Base-by-base conservation (phyloP, 2,329 filamentous ascomycete species). In the Bipolaris bicolor region DNA sequence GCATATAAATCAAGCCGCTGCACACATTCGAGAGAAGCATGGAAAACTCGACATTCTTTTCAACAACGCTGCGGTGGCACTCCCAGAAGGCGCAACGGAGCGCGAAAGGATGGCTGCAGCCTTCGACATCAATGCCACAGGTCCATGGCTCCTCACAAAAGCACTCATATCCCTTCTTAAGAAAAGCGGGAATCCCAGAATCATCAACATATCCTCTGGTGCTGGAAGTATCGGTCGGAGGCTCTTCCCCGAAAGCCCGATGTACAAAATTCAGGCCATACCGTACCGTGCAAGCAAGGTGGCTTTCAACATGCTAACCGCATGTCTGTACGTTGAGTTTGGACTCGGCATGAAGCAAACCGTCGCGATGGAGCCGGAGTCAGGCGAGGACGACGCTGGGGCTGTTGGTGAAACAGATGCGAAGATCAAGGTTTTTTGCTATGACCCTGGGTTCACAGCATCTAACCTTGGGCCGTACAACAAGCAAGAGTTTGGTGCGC, bases 231-330 rank as follows among this genome's bases (percentile, higher is more conserved):
- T 79, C 6, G 66, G 55, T 0, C 60, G 64, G 0, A 64, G 72
- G 0, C 60, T 77, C 0, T 69, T 71, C 29, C 45, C 68, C 1
- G 63, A 61, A 4, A 66, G 62, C 1, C 57, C 64, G 1, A 67
- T 68, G 50, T 75, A 75, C 56, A 70, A 70, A 18, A 57, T 68
- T 2, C 53, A 65, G 20, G 54, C 52, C 2, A 60, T 70, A 5
- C 69, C 68, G 18, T 79, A 79, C 49, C 69, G 73, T 4, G 68
- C 72, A 0, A 75, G 69, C 26, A 79, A 79, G 58, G 68, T 75
- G 4, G 77, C 77, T 1, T 53, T 78, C 59, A 78, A 77, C 37
- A 78, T 79, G 76, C 53, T 79, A 11, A 70, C 66, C 7, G 67
- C 70, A 10, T 72, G 67, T 45, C 64, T 77, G 47, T 58, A 60